phyloP scores from a whole-genome alignment of 768 basidiomycete genomes.

The Strobilomyces echinocephalus region DNA sequence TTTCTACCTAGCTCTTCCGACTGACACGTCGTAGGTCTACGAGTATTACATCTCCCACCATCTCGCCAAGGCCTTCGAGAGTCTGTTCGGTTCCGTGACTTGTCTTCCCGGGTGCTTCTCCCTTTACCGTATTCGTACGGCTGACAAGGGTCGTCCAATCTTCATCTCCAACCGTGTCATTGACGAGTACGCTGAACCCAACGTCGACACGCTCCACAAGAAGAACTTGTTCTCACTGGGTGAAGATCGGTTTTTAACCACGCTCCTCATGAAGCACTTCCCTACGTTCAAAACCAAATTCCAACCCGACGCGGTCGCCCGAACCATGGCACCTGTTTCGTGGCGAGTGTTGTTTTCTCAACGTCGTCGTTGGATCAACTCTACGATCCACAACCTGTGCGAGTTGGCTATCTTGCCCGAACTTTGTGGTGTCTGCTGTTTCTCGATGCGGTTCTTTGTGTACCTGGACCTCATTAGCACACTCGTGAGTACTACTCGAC shows the following conservation, averaged over 20 bases:
- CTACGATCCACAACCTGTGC: conserved; percentile 64
- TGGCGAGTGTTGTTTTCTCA: conserved; percentile 61
- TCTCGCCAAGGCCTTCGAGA: conserved; percentile 65
- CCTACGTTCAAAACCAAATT: conserved; percentile 68
- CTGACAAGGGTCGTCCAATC: conserved; percentile 67
- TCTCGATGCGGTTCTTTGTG: conserved; percentile 72
- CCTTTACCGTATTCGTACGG: conserved; percentile 65
- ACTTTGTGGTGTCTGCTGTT: conserved; percentile 64
- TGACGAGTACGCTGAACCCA: conserved; percentile 61
- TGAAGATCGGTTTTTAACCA: conserved; percentile 69
- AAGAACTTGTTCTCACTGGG: conserved; percentile 67
- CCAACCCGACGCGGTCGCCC: conserved; percentile 56
- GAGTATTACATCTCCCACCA: conserved; percentile 69
- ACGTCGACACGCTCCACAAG: conserved; percentile 67
- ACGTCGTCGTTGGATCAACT: conserved; percentile 71
- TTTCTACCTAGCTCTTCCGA: background rate
- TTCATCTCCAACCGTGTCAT: conserved; percentile 71
- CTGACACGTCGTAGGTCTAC: conserved; percentile 43
- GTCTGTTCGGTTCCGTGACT: conserved; percentile 63
- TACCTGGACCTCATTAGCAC: conserved; percentile 64
- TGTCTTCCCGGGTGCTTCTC: conserved; percentile 73
- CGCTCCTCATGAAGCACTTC: conserved; percentile 66
- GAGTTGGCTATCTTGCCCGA: conserved; percentile 60
- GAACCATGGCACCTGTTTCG: conserved; percentile 60
- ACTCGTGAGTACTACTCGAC: conserved; percentile 34